Evolutionary conservation across 345 rosid species (phyloP).

Genomic region (Xanthoceras sorbifolium): DNA sequence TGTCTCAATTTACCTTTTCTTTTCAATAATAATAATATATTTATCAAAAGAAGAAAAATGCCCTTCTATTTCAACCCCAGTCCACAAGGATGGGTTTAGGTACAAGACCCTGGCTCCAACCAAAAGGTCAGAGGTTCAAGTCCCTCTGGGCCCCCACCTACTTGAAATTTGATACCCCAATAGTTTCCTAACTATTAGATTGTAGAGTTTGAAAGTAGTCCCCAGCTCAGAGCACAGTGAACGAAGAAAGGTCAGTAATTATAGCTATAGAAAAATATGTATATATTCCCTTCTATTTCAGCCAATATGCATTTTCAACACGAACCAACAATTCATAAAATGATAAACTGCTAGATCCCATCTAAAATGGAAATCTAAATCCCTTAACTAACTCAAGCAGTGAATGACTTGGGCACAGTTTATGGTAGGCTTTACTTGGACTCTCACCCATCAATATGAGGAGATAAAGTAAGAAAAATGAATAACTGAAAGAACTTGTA

Average conservation of each 20-base stretch:
- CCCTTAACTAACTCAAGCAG: neutral
- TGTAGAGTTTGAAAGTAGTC: neutral
- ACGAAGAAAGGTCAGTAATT: neutral
- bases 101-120: neutral
- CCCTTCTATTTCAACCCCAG: neutral
- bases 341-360: neutral
- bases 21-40: neutral
- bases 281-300: neutral
- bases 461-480: neutral
- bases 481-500: neutral
- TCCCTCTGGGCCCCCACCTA: no score
- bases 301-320: constrained; percentile 1
- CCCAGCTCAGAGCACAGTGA: neutral
- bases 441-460: constrained; percentile 1
- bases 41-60: neutral
- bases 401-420: neutral
- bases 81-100: neutral
- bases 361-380: neutral
- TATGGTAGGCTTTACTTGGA: neutral
- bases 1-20: neutral
- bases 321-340: neutral
- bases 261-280: neutral
- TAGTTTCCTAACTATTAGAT: neutral
- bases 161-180: neutral
- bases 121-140: no score